These are phyloP conservation scores for Dactylorhiza incarnata DNA, from an alignment of 106 monocot genomes.

Conservation along the genomic window DNA sequence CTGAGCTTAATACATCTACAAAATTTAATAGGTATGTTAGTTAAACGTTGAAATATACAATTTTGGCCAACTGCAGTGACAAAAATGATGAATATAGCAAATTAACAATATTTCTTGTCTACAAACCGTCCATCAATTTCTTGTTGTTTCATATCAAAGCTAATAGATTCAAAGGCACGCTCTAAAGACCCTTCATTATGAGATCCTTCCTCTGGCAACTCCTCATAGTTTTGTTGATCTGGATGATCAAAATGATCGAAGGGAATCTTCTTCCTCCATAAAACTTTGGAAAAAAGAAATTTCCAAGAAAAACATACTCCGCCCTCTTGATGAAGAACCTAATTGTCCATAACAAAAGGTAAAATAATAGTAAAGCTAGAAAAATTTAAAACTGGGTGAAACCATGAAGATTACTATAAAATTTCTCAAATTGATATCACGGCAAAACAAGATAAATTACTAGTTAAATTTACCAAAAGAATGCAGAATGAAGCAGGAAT, in stretches of 20 bases:
- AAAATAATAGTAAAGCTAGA: not conserved
- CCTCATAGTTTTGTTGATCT: slow-evolving; percentile 18
- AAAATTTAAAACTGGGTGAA: not conserved
- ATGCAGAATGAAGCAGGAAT: not conserved
- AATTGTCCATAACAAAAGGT: not conserved
- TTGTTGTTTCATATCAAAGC: slow-evolving; percentile 26
- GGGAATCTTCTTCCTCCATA: slow-evolving; percentile 18
- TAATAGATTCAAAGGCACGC: slow-evolving; percentile 27
- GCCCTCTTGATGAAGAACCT: slow-evolving; percentile 65
- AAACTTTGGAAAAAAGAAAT: slow-evolving; percentile 33
- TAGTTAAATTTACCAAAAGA: not conserved
- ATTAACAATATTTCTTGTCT: not conserved
- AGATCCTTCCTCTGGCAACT: slow-evolving; percentile 11
- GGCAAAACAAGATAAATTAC: not conserved
- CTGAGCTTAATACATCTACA: slow-evolving; percentile 71
- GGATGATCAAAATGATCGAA: slow-evolving; percentile 10
- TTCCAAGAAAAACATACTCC: slow-evolving; percentile 62
- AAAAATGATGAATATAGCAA: slow-evolving; percentile 6
- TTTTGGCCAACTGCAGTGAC: not conserved
- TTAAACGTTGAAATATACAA: not conserved
- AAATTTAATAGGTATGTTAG: not conserved
- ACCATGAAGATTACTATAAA: not conserved
- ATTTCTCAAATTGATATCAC: not conserved
- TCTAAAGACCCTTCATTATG: slow-evolving; percentile 14
- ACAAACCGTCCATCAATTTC: slow-evolving; percentile 19